phyloP scores from a whole-genome alignment of 805 yeast species.

The Cyberlindnera americana region DNA sequence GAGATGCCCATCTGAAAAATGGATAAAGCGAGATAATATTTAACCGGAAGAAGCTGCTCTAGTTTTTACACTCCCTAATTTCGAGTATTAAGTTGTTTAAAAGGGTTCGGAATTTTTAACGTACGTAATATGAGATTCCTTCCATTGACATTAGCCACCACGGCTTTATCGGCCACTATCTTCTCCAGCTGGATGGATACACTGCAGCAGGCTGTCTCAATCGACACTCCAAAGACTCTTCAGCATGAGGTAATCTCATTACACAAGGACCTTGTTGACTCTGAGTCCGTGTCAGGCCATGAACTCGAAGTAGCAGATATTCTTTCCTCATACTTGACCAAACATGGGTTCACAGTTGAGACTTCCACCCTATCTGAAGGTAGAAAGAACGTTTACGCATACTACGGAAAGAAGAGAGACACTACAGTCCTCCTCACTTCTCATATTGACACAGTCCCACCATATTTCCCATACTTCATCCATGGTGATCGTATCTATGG shows the following conservation, averaged over 20 bases:
- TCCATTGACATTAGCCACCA: conserved; percentile 7
- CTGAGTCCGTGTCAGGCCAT: conserved; percentile 21
- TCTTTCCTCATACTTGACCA: conserved; percentile 14
- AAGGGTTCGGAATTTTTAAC: too few relatives aligned
- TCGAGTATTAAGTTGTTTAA: too few relatives aligned
- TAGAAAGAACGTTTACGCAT: conserved; percentile 56
- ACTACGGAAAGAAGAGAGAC: conserved; percentile 39
- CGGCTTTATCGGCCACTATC: conserved; percentile 12
- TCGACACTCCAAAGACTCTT: background rate
- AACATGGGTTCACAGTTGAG: conserved; percentile 51
- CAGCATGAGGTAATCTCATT: conserved; percentile 24
- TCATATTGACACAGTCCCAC: conserved; percentile 74
- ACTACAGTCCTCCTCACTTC: conserved; percentile 53
- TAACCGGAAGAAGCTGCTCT: too few relatives aligned
- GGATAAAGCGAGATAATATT: too few relatives aligned
- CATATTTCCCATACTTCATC: conserved; percentile 48
- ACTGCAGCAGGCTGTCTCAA: conserved; percentile 3
- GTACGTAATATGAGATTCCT: conserved; percentile 8
- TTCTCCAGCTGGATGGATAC: conserved; percentile 6
- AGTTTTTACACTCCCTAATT: too few relatives aligned
- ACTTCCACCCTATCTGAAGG: conserved; percentile 30
- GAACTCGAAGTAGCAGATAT: conserved; percentile 21
- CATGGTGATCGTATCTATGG: conserved; percentile 52
- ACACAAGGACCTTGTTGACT: conserved; percentile 27
- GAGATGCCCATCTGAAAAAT: too few relatives aligned